Percentiles rank a stretch among this genome's conserved stretches.
Evolutionary conservation across 2,329 filamentous ascomycete species (phyloP).

Genomic region (Mycosphaerella sp.): DNA sequence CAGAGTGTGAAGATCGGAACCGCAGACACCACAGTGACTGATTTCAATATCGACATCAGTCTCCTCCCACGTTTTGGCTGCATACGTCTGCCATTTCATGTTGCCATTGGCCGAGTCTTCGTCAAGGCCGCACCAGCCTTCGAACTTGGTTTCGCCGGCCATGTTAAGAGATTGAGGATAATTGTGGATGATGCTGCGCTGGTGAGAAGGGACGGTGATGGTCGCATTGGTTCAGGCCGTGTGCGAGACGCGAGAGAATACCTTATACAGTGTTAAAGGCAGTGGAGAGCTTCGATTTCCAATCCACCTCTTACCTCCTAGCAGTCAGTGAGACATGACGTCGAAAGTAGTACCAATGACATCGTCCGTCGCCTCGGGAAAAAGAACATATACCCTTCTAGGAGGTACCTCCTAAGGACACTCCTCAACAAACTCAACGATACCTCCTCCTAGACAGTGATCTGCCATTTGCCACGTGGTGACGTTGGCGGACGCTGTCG

Average conservation of each 20-base stretch:
- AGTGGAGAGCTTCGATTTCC: neutral
- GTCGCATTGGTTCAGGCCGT: neutral
- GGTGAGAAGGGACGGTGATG: neutral
- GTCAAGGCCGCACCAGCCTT: conserved; percentile 52
- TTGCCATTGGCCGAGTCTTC: conserved; percentile 45
- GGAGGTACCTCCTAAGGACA: too few relatives aligned
- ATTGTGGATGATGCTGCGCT: neutral
- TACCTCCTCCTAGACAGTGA: too few relatives aligned
- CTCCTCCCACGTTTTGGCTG: conserved; percentile 36
- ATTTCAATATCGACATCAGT: conserved; percentile 37
- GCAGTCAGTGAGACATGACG: neutral
- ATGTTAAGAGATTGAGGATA: neutral
- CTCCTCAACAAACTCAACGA: neutral
- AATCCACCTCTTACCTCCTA: neutral
- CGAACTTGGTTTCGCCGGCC: conserved; percentile 43
- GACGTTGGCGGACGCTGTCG: neutral
- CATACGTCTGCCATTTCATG: conserved; percentile 44
- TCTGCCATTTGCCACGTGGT: neutral
- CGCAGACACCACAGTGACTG: conserved; percentile 36
- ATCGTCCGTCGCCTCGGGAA: neutral
- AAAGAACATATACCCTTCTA: neutral
- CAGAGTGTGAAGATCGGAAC: conserved; percentile 30
- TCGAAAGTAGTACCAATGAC: neutral
- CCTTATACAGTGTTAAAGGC: neutral
- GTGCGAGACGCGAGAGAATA: neutral